Evolutionary conservation across 495 filamentous ascomycete genomes (phyloP).

Genomic region (Podospora comata): DNA sequence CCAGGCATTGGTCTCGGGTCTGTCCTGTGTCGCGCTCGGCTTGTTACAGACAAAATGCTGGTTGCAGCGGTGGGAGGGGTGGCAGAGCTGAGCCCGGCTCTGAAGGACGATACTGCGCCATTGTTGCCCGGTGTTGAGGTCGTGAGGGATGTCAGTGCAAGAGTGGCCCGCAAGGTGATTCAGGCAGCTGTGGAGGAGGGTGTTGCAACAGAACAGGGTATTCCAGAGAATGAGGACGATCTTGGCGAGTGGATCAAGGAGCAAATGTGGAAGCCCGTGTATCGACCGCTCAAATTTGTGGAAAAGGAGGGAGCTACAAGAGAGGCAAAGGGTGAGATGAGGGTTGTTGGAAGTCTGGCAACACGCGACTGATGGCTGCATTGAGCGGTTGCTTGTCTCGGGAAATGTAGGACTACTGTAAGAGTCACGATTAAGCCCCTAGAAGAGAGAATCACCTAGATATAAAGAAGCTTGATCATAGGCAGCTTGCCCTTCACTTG

Average conservation of each 20-base stretch:
- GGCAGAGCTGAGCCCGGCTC: constrained; percentile 64
- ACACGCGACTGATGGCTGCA: background rate
- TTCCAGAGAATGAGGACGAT: constrained; percentile 56
- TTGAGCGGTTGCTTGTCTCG: background rate
- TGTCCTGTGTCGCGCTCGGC: constrained; percentile 61
- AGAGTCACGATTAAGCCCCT: background rate
- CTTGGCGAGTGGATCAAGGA: constrained; percentile 78
- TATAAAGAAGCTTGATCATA: no score
- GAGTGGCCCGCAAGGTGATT: constrained; percentile 78
- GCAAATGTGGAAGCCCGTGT: constrained; percentile 87
- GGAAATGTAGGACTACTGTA: background rate
- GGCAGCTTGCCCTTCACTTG: no score
- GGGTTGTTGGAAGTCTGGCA: constrained; percentile 42
- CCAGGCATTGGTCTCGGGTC: constrained; percentile 81
- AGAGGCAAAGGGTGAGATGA: constrained; percentile 58
- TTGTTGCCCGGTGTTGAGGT: constrained; percentile 74
- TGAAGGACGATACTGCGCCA: constrained; percentile 47
- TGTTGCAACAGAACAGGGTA: constrained; percentile 57
- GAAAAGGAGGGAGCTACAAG: constrained; percentile 47
- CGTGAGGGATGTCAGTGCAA: constrained; percentile 71
- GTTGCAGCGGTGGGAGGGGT: constrained; percentile 74
- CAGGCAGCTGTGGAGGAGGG: constrained; percentile 65
- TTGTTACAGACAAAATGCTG: constrained; percentile 74
- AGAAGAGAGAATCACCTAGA: no score
- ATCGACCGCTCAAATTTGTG: constrained; percentile 61